Evolutionary conservation across 257 asterid genomes (phyloP).

Genomic region (Solanum medicagineum): DNA sequence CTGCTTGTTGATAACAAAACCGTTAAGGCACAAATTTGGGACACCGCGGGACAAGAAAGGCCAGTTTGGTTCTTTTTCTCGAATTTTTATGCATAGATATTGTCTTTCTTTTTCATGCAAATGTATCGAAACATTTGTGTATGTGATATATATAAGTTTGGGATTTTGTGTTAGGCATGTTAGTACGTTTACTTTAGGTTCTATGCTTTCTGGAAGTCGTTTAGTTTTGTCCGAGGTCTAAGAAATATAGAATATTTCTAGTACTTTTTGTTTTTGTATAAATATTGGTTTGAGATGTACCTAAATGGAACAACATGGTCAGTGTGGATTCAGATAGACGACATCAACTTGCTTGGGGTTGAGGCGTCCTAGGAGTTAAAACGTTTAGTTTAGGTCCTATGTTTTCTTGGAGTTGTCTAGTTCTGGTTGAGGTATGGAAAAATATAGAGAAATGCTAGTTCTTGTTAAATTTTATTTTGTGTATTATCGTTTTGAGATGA

Average conservation of each 20-base stretch:
- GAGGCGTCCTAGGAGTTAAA: not conserved
- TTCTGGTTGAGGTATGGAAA: not conserved
- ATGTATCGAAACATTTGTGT: not conserved
- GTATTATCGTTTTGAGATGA: not conserved
- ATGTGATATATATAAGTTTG: not conserved
- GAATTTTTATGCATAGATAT: not conserved
- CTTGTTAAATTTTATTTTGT: not conserved
- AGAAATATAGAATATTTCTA: not conserved
- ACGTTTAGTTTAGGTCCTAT: not conserved
- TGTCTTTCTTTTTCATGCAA: not conserved
- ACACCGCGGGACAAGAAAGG: slow-evolving; percentile 95
- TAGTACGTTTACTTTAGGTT: not conserved
- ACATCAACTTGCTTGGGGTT: not conserved
- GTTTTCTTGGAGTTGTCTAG: not conserved
- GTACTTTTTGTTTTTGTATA: not conserved
- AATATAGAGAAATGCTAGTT: not conserved
- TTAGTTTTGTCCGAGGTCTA: not conserved
- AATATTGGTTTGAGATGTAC: not conserved
- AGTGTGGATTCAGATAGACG: not conserved
- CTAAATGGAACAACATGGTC: not conserved
- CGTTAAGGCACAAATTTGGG: slow-evolving; percentile 94
- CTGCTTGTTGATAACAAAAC: slow-evolving; percentile 55
- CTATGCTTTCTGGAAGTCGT: not conserved
- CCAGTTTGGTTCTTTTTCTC: not conserved
- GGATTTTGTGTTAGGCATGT: not conserved